These are phyloP conservation scores for Corynascus novoguineensis DNA, from an alignment of 495 filamentous ascomycete genomes.

Conservation along the genomic window DNA sequence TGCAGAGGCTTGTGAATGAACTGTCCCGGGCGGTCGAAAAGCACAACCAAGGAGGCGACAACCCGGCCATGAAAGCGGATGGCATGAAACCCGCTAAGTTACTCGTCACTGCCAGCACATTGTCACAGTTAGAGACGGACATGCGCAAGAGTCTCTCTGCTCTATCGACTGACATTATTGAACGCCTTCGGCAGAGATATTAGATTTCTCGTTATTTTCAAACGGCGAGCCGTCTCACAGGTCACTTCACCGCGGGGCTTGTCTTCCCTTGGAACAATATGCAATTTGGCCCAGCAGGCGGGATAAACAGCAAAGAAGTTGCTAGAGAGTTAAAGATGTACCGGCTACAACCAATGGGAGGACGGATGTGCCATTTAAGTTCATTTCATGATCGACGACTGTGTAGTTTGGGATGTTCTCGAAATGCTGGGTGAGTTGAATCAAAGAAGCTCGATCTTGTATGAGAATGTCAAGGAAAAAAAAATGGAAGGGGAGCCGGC, in stretches of 20 bases:
- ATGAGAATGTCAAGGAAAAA: too few relatives aligned
- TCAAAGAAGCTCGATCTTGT: too few relatives aligned
- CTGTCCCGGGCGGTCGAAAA: constrained; percentile 10
- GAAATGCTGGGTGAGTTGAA: too few relatives aligned
- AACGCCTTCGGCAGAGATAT: neutral
- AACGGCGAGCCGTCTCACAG: neutral
- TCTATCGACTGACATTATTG: neutral
- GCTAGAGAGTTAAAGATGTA: too few relatives aligned
- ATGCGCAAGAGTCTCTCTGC: neutral
- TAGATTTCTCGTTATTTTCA: neutral
- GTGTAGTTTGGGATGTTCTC: too few relatives aligned
- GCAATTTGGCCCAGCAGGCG: too few relatives aligned
- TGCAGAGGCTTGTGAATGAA: constrained; percentile 28
- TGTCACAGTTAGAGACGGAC: neutral
- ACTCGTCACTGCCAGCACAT: neutral
- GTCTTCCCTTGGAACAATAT: neutral
- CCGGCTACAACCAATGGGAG: too few relatives aligned
- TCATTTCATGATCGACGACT: too few relatives aligned
- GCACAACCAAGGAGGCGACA: neutral
- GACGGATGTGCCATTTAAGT: too few relatives aligned
- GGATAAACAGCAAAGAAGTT: too few relatives aligned
- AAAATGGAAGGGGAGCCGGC: too few relatives aligned
- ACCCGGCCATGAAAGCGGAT: neutral
- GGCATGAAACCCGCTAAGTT: neutral
- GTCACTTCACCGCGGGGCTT: neutral